A percentile compares a stretch with the other conserved stretches of the same genome.
Evolutionary conservation across 345 rosid species (phyloP).

Genomic region (rapeseed (Brassica napus)): DNA sequence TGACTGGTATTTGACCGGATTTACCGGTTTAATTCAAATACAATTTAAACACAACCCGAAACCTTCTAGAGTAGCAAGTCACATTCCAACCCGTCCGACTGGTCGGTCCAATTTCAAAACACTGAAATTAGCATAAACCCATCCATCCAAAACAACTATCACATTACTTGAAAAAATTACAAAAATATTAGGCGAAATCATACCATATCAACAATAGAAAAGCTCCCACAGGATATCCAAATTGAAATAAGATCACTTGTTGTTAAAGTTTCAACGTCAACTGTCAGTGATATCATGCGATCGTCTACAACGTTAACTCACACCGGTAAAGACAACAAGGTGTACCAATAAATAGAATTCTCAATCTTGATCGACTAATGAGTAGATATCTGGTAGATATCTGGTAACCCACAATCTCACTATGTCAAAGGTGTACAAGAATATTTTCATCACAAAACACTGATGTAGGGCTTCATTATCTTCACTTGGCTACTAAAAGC

Average conservation of each 20-base stretch:
- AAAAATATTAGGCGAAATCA: neutral
- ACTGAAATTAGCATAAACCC: neutral
- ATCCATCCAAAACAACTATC: neutral
- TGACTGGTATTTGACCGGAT: too few relatives aligned
- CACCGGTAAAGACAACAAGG: neutral
- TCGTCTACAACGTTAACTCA: neutral
- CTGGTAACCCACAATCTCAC: neutral
- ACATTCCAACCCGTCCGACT: too few relatives aligned
- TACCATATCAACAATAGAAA: neutral
- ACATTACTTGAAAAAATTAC: neutral
- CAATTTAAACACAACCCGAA: too few relatives aligned
- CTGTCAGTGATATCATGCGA: neutral
- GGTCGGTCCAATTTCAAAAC: too few relatives aligned
- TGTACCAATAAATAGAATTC: neutral
- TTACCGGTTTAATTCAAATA: too few relatives aligned
- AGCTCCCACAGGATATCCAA: neutral
- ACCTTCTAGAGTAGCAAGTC: too few relatives aligned
- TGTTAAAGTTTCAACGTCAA: neutral
- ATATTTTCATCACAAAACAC: too few relatives aligned
- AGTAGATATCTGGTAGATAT: neutral
- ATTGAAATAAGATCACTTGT: neutral
- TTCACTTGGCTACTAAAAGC: too few relatives aligned
- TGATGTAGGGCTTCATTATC: too few relatives aligned
- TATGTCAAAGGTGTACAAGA: too few relatives aligned
- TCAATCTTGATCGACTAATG: neutral